Evolutionary conservation across 2,329 filamentous ascomycete genomes (phyloP).

Genomic region (Ceratocystis papillata): DNA sequence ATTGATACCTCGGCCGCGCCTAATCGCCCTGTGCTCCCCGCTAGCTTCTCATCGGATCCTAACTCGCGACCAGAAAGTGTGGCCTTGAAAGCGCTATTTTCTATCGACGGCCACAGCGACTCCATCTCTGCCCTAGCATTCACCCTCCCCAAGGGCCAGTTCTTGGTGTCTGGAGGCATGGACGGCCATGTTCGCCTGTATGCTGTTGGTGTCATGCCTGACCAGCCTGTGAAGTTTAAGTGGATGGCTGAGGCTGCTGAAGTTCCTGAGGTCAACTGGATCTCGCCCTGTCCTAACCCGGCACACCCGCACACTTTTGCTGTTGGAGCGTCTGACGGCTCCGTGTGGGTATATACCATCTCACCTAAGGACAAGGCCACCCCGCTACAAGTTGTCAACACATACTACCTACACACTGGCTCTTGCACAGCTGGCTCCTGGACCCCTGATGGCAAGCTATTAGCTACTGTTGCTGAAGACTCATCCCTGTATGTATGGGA

Average conservation of each 20-base stretch:
- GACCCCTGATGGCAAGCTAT: conserved; percentile 74
- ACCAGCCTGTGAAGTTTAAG: conserved; percentile 41
- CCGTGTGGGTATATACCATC: conserved; percentile 91
- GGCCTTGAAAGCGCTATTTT: conserved; percentile 54
- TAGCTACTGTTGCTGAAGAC: conserved; percentile 85
- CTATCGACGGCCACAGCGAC: conserved; percentile 82
- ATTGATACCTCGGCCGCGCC: conserved; percentile 61
- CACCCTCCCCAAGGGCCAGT: conserved; percentile 71
- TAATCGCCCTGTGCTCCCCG: conserved; percentile 58
- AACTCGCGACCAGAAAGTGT: conserved; percentile 42
- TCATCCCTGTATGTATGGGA: conserved; percentile 86
- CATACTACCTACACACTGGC: conserved; percentile 81
- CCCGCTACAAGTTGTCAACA: conserved; percentile 71
- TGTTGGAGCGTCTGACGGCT: conserved; percentile 79
- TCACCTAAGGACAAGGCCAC: conserved; percentile 49
- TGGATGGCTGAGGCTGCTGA: conserved; percentile 73
- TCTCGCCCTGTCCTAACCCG: conserved; percentile 61
- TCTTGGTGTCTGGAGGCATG: conserved; percentile 73
- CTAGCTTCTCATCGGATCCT: conserved; percentile 60
- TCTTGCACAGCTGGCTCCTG: conserved; percentile 83
- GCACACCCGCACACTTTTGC: conserved; percentile 70
- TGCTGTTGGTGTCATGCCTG: conserved; percentile 40
- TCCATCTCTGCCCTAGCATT: conserved; percentile 81
- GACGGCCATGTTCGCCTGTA: conserved; percentile 73
- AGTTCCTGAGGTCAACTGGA: conserved; percentile 92